Evolutionary conservation across 345 rosid species (phyloP).

Genomic region (Orychophragmus violaceus): DNA sequence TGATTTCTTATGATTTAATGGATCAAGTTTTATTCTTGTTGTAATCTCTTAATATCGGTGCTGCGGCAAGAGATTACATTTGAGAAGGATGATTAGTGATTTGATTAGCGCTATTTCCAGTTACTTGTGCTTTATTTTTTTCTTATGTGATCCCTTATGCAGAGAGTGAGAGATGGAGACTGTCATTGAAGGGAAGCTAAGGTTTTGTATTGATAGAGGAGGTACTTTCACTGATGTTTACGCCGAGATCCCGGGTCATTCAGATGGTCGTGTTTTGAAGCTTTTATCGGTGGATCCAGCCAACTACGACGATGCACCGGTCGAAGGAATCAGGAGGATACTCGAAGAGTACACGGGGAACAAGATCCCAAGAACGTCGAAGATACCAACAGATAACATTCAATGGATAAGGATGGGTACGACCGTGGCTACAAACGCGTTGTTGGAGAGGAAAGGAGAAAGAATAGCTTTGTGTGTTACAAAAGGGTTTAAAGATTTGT

Average conservation of each 20-base stretch:
- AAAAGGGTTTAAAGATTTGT: conserved; percentile 72
- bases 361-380: conserved; percentile 57
- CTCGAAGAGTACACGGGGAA: conserved; percentile 71
- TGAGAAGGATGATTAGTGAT: not conserved
- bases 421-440: conserved; percentile 90
- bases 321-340: conserved; percentile 89
- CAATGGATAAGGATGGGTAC: conserved; percentile 99
- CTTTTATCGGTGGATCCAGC: conserved; percentile 92
- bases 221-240: conserved; percentile 98
- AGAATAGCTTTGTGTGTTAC: conserved; percentile 91
- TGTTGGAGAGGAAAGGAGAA: conserved; percentile 92
- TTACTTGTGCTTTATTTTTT: not conserved
- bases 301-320: conserved; percentile 93
- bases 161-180: conserved; percentile 42
- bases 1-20: too few species aligned
- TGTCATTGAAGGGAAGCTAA: conserved; percentile 44
- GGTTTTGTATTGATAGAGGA: conserved; percentile 91
- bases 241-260: conserved; percentile 79
- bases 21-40: too few species aligned
- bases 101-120: not conserved
- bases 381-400: conserved; percentile 81
- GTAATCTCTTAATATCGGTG: too few species aligned
- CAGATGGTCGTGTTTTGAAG: conserved; percentile 69
- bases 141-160: conserved; percentile 2
- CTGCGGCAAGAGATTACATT: too few species aligned